Evolutionary conservation across 345 rosid genomes (phyloP), one percentile per base, ranked within the genome.

Genomic region (Physaria fendleri): DNA sequence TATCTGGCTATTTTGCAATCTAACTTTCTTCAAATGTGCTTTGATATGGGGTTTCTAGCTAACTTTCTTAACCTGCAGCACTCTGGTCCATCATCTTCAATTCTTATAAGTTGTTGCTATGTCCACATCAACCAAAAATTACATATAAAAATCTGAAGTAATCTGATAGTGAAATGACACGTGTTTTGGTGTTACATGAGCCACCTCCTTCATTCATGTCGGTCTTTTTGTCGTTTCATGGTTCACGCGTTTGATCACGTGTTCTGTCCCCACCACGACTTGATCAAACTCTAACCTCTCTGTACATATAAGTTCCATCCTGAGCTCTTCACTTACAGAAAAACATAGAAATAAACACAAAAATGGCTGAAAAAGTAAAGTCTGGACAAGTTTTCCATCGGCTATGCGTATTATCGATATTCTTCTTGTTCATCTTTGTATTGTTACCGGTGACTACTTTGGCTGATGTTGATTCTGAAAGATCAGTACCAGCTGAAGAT

Each of bases 131-230:
- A n/a, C n/a, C n/a, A n/a, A n/a, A n/a, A n/a, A n/a, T n/a, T n/a
- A n/a, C n/a, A 25, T 17, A 27, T 17, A n/a, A 2, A 33, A 10
- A 21, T 52, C 2, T n/a, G 49, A 38, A 29, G 30, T 24, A 40
- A 14, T 40, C 42, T 15, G 49, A 27, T 28, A 40, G 27, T 14
- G 5, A 48, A 8, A 29, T 39, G 44, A 8, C 63, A 69, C 68
- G 73, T 46, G 73, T 61, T 30, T 22, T 0, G 54, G 35, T 58
- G 59, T 16, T 14, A 1, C 42, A 21, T 34, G 50, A 53, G 62
- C 68, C 73, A 53, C 38, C 60, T 24, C 13, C 9, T 50, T 48
- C 13, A n/a, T 50, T 48, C 10, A 60, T 67, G 73, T 51, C 34
- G 17, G 9, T 69, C 9, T 0, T 38, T 17, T 53, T 54, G 73